Percentiles rank a stretch among this genome's conserved stretches.
Conservation (phyloP, 108 stramenopile genomes). For the Nannochloropsis salina region DNA sequence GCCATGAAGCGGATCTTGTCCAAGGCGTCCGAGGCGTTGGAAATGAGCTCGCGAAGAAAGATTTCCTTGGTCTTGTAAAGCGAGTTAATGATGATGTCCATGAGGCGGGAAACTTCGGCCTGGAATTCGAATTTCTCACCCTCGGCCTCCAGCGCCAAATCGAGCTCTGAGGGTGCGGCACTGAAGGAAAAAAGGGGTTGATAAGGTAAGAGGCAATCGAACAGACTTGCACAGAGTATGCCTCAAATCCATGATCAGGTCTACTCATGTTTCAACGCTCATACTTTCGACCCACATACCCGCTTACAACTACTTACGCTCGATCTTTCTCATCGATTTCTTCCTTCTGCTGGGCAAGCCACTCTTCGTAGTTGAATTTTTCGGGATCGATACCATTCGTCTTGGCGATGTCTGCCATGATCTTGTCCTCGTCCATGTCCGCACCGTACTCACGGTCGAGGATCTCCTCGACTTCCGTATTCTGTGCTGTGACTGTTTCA, state of each 20-base stretch:
- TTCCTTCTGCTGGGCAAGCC: background rate
- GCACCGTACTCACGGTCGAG: background rate
- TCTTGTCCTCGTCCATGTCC: background rate
- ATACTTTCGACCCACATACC: too few relatives aligned
- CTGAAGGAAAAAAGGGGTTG: background rate
- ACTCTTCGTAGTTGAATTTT: constrained; percentile 3
- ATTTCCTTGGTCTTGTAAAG: constrained; percentile 98
- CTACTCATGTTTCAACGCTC: too few relatives aligned
- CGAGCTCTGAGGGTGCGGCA: constrained; percentile 31
- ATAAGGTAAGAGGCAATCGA: background rate
- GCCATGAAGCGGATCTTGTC: constrained; percentile 96
- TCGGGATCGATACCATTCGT: constrained; percentile 11
- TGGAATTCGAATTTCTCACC: constrained; percentile 75
- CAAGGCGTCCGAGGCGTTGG: constrained; percentile 95
- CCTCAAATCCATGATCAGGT: too few relatives aligned
- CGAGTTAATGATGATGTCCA: constrained; percentile 99
- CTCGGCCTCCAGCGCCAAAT: constrained; percentile 34
- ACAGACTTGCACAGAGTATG: too few relatives aligned
- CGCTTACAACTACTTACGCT: background rate
- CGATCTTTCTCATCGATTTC: background rate
- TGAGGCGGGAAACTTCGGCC: constrained; percentile 93
- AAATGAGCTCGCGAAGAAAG: constrained; percentile 67
- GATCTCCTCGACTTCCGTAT: background rate
- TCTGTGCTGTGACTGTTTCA: background rate
- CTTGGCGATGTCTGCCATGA: background rate